These are phyloP conservation scores for Rhodomyrtus tomentosa DNA, from an alignment of 345 rosid species.

Conservation along the genomic window DNA sequence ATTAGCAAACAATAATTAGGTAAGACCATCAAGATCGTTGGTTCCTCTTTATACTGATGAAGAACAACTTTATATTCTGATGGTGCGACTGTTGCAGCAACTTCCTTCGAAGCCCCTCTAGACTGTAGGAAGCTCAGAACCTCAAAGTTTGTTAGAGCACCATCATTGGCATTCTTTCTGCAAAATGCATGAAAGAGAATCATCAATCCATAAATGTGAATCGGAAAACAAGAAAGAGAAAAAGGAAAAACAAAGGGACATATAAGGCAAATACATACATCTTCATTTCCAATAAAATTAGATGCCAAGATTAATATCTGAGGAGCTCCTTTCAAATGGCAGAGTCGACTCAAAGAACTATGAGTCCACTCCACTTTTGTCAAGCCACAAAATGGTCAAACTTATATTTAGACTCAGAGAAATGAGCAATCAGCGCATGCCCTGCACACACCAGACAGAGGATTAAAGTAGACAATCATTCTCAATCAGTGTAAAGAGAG, in stretches of 20 bases:
- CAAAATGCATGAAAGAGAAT: slow-evolving; percentile 1
- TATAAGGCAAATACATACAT: background rate
- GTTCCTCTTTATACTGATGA: background rate
- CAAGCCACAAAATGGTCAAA: background rate
- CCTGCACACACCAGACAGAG: background rate
- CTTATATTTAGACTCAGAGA: background rate
- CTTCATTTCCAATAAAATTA: background rate
- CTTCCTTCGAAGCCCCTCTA: slow-evolving; percentile 69
- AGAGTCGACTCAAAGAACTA: background rate
- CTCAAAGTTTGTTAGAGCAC: slow-evolving; percentile 65
- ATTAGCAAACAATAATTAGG: background rate
- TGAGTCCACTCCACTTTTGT: background rate
- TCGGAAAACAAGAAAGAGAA: background rate
- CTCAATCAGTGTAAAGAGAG: background rate
- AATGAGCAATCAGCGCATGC: background rate
- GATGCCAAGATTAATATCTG: background rate
- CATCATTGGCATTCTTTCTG: slow-evolving; percentile 69
- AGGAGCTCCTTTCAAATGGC: background rate
- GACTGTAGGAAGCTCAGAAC: slow-evolving; percentile 53
- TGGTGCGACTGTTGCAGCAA: slow-evolving; percentile 43
- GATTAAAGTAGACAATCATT: background rate
- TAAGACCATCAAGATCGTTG: background rate
- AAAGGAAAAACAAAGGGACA: background rate
- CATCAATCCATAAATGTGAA: background rate
- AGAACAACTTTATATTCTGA: slow-evolving; percentile 60